Evolutionary conservation across 2,329 filamentous ascomycete species (phyloP).

Genomic region (Elsinoe australis): DNA sequence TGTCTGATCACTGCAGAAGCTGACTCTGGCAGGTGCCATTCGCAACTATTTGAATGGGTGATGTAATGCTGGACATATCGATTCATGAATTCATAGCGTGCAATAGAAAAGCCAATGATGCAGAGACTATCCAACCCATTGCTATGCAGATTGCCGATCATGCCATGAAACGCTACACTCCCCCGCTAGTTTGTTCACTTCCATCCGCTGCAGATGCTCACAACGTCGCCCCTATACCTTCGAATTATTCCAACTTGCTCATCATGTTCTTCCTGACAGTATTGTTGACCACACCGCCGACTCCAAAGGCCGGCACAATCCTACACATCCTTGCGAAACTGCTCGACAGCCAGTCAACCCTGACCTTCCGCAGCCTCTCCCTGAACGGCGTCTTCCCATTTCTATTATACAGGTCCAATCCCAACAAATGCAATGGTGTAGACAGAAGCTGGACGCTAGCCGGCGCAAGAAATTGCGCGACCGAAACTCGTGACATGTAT

Average conservation of each 20-base stretch:
- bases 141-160: too few species aligned
- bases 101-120: background rate
- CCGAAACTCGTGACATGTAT: conserved; percentile 39
- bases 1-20: background rate
- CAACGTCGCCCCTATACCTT: background rate
- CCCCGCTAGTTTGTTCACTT: too few species aligned
- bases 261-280: conserved; percentile 63
- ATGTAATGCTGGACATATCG: background rate
- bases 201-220: background rate
- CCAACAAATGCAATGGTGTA: conserved; percentile 78
- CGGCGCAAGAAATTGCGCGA: conserved; percentile 74
- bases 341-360: conserved; percentile 67
- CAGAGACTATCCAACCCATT: too few species aligned
- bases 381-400: conserved; percentile 41
- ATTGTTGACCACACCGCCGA: conserved; percentile 78
- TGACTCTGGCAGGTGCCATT: conserved; percentile 17
- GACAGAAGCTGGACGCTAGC: conserved; percentile 70
- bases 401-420: conserved; percentile 79
- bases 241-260: conserved; percentile 45
- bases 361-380: conserved; percentile 61
- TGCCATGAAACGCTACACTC: too few species aligned
- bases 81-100: background rate
- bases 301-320: conserved; percentile 81
- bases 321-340: conserved; percentile 68
- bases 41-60: conserved; percentile 21